Base-by-base conservation (phyloP, 805 yeast species). In the Wickerhamiella azymoides region DNA sequence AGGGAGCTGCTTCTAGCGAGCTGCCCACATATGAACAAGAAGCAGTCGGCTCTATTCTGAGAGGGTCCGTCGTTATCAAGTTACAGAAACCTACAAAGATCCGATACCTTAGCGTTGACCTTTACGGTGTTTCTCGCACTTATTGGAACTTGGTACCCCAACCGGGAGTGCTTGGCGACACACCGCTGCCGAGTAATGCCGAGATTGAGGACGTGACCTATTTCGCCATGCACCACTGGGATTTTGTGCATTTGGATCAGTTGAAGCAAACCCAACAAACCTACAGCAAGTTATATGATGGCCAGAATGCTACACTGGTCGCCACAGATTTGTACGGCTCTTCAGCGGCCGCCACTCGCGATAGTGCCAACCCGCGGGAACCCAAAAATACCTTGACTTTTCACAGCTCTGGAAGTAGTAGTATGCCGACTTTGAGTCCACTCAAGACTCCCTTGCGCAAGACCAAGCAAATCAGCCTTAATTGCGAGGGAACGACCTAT, bases 111-210 rank as follows among this genome's bases (percentile, higher is more conserved):
- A 62, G 69, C 7, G 65, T 88, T 45, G 65, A 69, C 1, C 75
- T 88, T 52, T 71, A 70, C 50, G 96, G 95, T 2, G 58, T 62
- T 1, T 73, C 83, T 37, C 70, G 79, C 54, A 86, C 96, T 0
- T 89, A 82, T 49, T 86, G 96, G 96, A 93, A 94, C 11, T 94
- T 85, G 56, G 93, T 54, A 30, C 54, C 56, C 43, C 57, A 52
- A 47, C 52, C 54, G n/a, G 47, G 52, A 9, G 52, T 52, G 10
- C 49, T 50, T 19, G 58, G 54, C 32, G 62, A 57, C 43, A 46
- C 53, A 8, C 52, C 56, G 10, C 51, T 54, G 45, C 55, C 58
- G 10, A 48, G 52, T 26, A 44, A 48, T 11, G 52, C 63, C 13
- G 64, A 62, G 43, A 53, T 60, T 39, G 59, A 56, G 44, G 66